Evolutionary conservation across 2,329 filamentous ascomycete species (phyloP), one percentile per base, ranked within the genome.

Genomic region (Fusarium marasasianum): DNA sequence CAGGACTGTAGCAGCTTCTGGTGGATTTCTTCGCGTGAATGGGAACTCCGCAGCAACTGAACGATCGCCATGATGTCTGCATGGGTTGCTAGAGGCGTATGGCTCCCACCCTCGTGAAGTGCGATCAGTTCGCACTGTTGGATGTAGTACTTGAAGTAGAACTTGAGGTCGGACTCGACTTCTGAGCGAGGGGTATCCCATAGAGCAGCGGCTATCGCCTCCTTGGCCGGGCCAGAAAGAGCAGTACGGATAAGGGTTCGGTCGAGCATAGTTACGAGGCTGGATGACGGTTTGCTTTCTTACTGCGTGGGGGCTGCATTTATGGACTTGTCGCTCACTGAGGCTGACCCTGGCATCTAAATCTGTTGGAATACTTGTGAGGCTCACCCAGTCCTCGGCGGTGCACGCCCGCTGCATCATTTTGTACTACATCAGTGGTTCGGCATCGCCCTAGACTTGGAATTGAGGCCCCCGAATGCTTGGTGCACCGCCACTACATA

Each of bases 371-470:
- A 26, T 26, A 26, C 24, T 26, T 26, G 24, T 5, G 24, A 26
- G 24, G 5, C 24, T 26, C 24, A 5, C 24, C 24, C 24, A 26
- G 24, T 26, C 24, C 24, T 26, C 24, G 24, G 5, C 5, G 24
- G 24, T 26, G 5, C 5, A 26, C 24, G 24, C 24, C 24, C 5
- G 24, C 24, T 26, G 24, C 24, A 26, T 26, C 24, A 26, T 26
- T 4, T 5, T 24, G 24, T 3, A 4, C 24, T 29, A 29, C 29
- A 29, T 26, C 29, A 29, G 29, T 29, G 29, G 29, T 9, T 29
- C 3, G 11, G 6, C 24, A 10, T 10, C 0, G 26, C 10, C 20
- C 8, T 22, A 5, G 13, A 4, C 12, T 53, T 14, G n/a, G 13
- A 3, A 1, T 38, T 0, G 33, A 8, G 11, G 33, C 50, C n/a